Conservation (phyloP, 1,139 yeast genomes). For the Wickerhamomyces sp. region DNA sequence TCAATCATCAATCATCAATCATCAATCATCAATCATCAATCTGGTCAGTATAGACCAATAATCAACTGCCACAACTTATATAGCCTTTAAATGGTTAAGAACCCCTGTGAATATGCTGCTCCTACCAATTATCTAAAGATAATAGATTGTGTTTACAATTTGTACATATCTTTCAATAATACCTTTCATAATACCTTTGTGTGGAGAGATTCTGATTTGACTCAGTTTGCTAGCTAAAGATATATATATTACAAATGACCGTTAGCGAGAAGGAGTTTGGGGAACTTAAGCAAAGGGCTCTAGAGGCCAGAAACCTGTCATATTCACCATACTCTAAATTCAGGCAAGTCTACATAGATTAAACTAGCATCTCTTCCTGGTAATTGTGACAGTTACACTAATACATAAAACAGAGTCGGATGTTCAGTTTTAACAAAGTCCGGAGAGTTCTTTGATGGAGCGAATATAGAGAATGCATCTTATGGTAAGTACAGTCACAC, state of each 20-base stretch:
- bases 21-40: no score
- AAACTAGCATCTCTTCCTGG: no score
- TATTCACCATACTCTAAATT: conserved; percentile 61
- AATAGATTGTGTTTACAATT: no score
- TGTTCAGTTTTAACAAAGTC: conserved; percentile 57
- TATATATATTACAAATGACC: not conserved
- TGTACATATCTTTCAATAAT: no score
- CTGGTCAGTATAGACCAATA: no score
- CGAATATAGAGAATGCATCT: conserved; percentile 90
- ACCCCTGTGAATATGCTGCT: no score
- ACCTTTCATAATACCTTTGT: no score
- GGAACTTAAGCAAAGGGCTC: conserved; percentile 24
- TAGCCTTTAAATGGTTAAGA: no score
- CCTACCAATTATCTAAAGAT: no score
- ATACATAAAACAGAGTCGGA: conserved; percentile 54
- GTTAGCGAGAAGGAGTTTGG: not conserved
- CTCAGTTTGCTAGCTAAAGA: not conserved
- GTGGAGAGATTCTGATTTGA: no score
- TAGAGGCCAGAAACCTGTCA: conserved; percentile 46
- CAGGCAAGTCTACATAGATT: not conserved
- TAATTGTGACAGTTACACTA: not conserved
- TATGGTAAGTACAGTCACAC: conserved; percentile 43
- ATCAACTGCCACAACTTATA: no score
- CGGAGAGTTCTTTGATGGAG: conserved; percentile 59
- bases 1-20: no score